phyloP scores from a whole-genome alignment of 2,329 filamentous ascomycete species.

The Allantophomopsis lycopodina region DNA sequence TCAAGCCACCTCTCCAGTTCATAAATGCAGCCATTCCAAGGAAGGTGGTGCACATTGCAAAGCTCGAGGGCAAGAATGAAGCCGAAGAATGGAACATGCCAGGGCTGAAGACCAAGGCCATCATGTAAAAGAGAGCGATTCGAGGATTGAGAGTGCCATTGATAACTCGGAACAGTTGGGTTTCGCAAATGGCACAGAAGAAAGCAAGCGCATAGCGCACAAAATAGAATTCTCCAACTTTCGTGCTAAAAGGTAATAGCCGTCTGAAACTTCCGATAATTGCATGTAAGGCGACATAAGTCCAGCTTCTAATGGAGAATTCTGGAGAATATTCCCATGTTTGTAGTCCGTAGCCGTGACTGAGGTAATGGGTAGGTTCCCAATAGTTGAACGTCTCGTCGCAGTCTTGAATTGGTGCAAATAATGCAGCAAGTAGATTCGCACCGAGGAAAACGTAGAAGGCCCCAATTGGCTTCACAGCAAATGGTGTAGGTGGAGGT shows the following conservation, averaged over 20 bases:
- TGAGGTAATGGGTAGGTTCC: conserved; percentile 91
- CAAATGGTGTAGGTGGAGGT: conserved; percentile 34
- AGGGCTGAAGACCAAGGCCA: conserved; percentile 64
- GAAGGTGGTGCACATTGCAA: conserved; percentile 90
- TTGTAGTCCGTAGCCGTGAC: conserved; percentile 83
- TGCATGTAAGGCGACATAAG: conserved; percentile 75
- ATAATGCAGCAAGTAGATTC: conserved; percentile 63
- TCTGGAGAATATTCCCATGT: conserved; percentile 98
- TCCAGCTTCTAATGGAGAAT: conserved; percentile 90
- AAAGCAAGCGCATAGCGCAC: conserved; percentile 65
- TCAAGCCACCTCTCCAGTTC: conserved; percentile 70
- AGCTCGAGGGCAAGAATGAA: conserved; percentile 83
- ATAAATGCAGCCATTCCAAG: conserved; percentile 80
- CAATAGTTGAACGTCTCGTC: conserved; percentile 99
- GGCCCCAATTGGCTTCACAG: conserved; percentile 57
- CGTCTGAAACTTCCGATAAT: conserved; percentile 52
- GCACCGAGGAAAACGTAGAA: conserved; percentile 71
- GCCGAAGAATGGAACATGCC: conserved; percentile 89
- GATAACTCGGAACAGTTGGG: conserved; percentile 66
- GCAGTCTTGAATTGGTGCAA: conserved; percentile 90
- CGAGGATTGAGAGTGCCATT: conserved; percentile 66
- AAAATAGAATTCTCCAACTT: conserved; percentile 68
- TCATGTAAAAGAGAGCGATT: conserved; percentile 73
- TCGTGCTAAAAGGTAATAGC: conserved; percentile 42
- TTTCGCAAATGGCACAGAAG: conserved; percentile 69